These are phyloP conservation scores for Exophiala sp. DNA, from an alignment of 2,329 filamentous ascomycete species.

Conservation along the genomic window DNA sequence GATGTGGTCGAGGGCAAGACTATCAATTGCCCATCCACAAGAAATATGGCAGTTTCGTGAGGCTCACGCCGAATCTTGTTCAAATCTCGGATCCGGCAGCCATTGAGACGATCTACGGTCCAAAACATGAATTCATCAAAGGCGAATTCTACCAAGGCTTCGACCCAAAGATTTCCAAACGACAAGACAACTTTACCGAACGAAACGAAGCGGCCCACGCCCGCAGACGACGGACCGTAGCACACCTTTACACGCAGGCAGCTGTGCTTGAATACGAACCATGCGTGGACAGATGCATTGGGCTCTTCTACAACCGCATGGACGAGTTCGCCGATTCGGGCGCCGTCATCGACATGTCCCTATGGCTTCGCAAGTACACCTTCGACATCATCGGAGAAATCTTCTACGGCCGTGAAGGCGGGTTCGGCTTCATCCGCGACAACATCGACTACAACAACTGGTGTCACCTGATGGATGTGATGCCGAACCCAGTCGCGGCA, in stretches of 20 bases:
- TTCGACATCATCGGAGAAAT: conserved; percentile 24
- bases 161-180: conserved; percentile 13
- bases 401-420: conserved; percentile 21
- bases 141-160: conserved; percentile 20
- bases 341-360: conserved; percentile 15
- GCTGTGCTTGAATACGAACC: conserved; percentile 25
- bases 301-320: conserved; percentile 22
- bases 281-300: conserved; percentile 22
- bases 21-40: conserved; percentile 21
- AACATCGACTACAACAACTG: conserved; percentile 25
- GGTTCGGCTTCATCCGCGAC: conserved; percentile 23
- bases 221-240: conserved; percentile 16
- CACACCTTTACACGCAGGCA: conserved; percentile 22
- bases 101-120: conserved; percentile 18
- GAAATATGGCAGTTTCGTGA: conserved; percentile 24
- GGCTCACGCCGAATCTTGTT: conserved; percentile 22
- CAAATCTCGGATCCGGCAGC: conserved; percentile 18
- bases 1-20: conserved; percentile 15
- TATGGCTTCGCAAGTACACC: conserved; percentile 24
- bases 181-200: conserved; percentile 18
- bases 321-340: conserved; percentile 12
- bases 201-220: conserved; percentile 19
- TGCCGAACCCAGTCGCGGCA: conserved; percentile 15
- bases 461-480: conserved; percentile 23
- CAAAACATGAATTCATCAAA: conserved; percentile 19